Evolutionary conservation across 768 basidiomycete genomes (phyloP), one percentile per base, ranked within the genome.

Genomic region (Panaeolus papilionaceus): DNA sequence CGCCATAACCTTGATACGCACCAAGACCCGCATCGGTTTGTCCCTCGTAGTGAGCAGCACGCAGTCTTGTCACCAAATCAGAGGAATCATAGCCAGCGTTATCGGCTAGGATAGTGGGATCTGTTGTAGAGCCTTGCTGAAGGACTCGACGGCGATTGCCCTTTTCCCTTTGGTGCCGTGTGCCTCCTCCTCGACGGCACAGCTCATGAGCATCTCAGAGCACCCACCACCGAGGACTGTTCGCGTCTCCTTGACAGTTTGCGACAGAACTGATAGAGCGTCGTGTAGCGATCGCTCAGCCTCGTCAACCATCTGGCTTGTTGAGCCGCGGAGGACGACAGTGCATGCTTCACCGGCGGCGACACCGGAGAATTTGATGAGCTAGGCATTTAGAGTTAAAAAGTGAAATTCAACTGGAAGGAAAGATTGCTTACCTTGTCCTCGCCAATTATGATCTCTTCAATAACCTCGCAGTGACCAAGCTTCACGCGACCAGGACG

Each of bases 311-410:
- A 99, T 99, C 77, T 99, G 98, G 69, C 91, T 92, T 23, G 98
- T 99, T 44, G 96, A 98, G 14, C 98, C 98, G 40, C 98, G 93
- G 8, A 99, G 87, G 37, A 99, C 97, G 64, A 99, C 96, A 0
- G 98, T 99, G 78, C 98, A 99, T 23, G 98, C 98, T 79, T 97
- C 91, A 12, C 97, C 97, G 20, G 97, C 96, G 12, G 96, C 96
- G 47, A 99, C 97, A 49, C 98, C 98, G 9, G 98, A 99, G 85
- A 99, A 99, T 82, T 99, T 99, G 83, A 99, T 98, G 69, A 99
- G 86, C 96, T 99, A 71, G 8, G 4, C 20, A 49, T 49, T 49
- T 26, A 9, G 20, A 9, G 54, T 28, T 28, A 16, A 23, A 58
- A 12, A 4, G 8, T 1, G 54, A 3, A 12, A 49, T 23, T 26